Conservation (phyloP, 257 asterid species). For the Verbascum thapsus region DNA sequence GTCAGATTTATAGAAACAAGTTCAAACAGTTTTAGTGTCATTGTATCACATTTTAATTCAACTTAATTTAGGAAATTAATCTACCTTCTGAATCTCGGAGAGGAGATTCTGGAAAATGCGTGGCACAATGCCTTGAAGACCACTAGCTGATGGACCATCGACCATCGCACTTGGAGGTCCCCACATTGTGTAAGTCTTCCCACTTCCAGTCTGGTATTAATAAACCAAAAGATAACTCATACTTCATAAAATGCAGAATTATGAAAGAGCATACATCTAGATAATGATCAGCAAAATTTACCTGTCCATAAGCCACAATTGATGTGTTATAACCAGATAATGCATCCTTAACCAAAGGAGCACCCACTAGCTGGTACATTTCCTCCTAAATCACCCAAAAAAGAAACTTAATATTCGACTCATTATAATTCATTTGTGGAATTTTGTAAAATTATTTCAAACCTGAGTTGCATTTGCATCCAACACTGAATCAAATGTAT, state of each 20-base stretch:
- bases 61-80: slow-evolving; percentile 14
- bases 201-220: slow-evolving; percentile 83
- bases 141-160: slow-evolving; percentile 60
- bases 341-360: slow-evolving; percentile 83
- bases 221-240: slow-evolving; percentile 22
- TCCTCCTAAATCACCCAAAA: slow-evolving; percentile 57
- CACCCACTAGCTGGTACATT: slow-evolving; percentile 70
- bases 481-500: slow-evolving; percentile 69
- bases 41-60: neutral
- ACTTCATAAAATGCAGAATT: neutral
- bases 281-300: slow-evolving; percentile 24
- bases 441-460: slow-evolving; percentile 15
- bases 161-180: slow-evolving; percentile 95
- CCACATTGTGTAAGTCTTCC: slow-evolving; percentile 96
- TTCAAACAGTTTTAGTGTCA: slow-evolving; percentile 7
- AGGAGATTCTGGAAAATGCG: slow-evolving; percentile 82
- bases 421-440: neutral
- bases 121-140: slow-evolving; percentile 84
- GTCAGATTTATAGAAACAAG: slow-evolving; percentile 24
- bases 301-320: slow-evolving; percentile 95
- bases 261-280: neutral
- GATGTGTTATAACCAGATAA: slow-evolving; percentile 90
- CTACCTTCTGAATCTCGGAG: slow-evolving; percentile 78
- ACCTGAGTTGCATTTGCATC: slow-evolving; percentile 84
- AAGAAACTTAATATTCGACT: neutral